These are phyloP conservation scores for Ophiocordyceps polyrhachis-furcata DNA, from an alignment of 2,329 filamentous ascomycete species.

Conservation along the genomic window DNA sequence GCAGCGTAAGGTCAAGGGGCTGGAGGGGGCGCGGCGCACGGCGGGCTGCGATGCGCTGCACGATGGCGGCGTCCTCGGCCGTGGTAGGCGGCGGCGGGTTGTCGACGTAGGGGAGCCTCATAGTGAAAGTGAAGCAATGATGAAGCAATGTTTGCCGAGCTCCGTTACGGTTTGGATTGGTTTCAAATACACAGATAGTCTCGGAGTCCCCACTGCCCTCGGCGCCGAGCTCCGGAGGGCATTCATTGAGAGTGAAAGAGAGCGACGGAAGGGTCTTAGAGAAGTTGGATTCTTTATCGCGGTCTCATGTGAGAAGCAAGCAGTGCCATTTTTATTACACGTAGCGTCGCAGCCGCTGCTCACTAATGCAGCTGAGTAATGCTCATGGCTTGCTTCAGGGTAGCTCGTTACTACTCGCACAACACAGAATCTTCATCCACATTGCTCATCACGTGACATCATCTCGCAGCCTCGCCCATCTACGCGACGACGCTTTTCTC, in stretches of 20 bases:
- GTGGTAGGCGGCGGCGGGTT: slow-evolving; percentile 27
- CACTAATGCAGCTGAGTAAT: too few relatives aligned
- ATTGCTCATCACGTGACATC: slow-evolving; percentile 15
- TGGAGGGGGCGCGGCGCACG: slow-evolving; percentile 53
- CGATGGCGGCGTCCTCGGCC: slow-evolving; percentile 34
- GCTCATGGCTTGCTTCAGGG: background rate
- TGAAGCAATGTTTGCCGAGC: background rate
- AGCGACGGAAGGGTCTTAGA: background rate
- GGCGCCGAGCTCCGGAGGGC: background rate
- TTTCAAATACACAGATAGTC: background rate
- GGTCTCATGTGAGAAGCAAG: too few relatives aligned
- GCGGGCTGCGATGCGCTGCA: slow-evolving; percentile 44
- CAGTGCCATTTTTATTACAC: too few relatives aligned
- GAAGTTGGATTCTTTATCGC: background rate
- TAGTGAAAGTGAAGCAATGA: slow-evolving; percentile 12
- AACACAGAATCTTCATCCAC: background rate
- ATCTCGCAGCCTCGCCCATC: slow-evolving; percentile 14
- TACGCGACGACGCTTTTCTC: slow-evolving; percentile 24
- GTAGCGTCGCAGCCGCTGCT: too few relatives aligned
- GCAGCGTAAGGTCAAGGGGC: slow-evolving; percentile 54
- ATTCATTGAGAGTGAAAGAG: too few relatives aligned
- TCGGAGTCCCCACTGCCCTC: background rate
- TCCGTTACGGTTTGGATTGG: background rate
- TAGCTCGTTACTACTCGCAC: background rate
- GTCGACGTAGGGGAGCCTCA: slow-evolving; percentile 49